These are phyloP conservation scores for Macrophomina tecta DNA, from an alignment of 2,329 filamentous ascomycete genomes.

Conservation along the genomic window DNA sequence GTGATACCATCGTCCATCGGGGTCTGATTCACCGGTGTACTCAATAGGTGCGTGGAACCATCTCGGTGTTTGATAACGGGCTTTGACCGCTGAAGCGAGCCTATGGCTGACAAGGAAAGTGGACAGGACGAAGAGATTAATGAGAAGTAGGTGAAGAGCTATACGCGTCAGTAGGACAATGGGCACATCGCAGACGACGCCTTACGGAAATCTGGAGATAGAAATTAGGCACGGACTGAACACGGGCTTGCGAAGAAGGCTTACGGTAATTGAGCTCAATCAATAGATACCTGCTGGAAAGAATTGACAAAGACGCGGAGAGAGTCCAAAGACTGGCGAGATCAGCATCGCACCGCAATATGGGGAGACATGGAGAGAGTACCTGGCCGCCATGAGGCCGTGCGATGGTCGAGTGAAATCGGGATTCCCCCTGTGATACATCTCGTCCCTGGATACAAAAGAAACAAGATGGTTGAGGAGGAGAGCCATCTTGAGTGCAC, in stretches of 20 bases:
- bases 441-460: constrained; percentile 13
- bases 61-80: background rate
- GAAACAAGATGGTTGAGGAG: constrained; percentile 21
- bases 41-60: constrained; percentile 10
- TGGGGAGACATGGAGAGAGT: background rate
- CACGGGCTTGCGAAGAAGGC: background rate
- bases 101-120: constrained; percentile 13
- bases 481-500: constrained; percentile 9
- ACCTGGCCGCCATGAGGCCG: constrained; percentile 22
- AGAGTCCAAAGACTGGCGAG: constrained; percentile 14
- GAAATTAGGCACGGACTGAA: background rate
- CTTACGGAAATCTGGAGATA: constrained; percentile 24
- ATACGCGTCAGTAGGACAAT: background rate
- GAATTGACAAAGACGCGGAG: constrained; percentile 9
- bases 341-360: background rate
- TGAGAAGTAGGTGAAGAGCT: constrained; percentile 35
- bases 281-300: constrained; percentile 21
- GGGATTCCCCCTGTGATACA: constrained; percentile 16
- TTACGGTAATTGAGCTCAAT: constrained; percentile 24
- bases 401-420: constrained; percentile 12
- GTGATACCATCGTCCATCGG: constrained; percentile 9
- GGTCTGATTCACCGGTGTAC: background rate
- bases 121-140: constrained; percentile 30
- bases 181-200: background rate
- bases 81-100: constrained; percentile 2